phyloP scores from a whole-genome alignment of 1,284 basidiomycete species.

The Phlebopus sp. region DNA sequence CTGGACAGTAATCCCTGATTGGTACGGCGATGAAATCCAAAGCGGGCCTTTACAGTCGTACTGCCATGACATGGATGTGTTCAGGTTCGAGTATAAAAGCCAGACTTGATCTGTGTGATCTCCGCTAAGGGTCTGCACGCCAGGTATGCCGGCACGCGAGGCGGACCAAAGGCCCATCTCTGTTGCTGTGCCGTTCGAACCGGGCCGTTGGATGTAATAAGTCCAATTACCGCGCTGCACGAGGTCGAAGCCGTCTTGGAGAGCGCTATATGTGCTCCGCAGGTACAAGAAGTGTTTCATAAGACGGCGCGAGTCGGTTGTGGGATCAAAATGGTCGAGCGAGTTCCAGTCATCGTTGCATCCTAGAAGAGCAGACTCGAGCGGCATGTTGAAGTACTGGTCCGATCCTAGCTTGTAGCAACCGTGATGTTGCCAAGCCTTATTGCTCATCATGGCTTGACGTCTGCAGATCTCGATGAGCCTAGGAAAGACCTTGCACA shows the following conservation, averaged over 20 bases:
- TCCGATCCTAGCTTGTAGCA: slow-evolving; percentile 86
- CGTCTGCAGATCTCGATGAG: slow-evolving; percentile 49
- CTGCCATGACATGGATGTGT: slow-evolving; percentile 61
- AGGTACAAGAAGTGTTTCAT: slow-evolving; percentile 73
- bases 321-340: slow-evolving; percentile 91
- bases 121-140: slow-evolving; percentile 55
- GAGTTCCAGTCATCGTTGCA: slow-evolving; percentile 87
- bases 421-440: slow-evolving; percentile 88
- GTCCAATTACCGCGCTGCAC: slow-evolving; percentile 84
- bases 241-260: slow-evolving; percentile 84
- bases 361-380: slow-evolving; percentile 74
- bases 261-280: slow-evolving; percentile 62
- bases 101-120: slow-evolving; percentile 67
- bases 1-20: slow-evolving; percentile 54
- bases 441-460: slow-evolving; percentile 83
- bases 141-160: slow-evolving; percentile 59
- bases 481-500: background rate
- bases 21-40: slow-evolving; percentile 81
- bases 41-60: slow-evolving; percentile 52
- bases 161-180: slow-evolving; percentile 87
- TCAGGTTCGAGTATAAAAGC: slow-evolving; percentile 85
- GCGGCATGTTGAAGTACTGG: slow-evolving; percentile 88
- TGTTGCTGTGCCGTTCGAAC: slow-evolving; percentile 75
- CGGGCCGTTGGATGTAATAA: slow-evolving; percentile 68
- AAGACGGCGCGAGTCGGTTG: slow-evolving; percentile 69